A percentile compares a stretch with the other conserved stretches of the same genome.
These are phyloP conservation scores for Prunus yedoensis DNA, from an alignment of 331 rosid genomes.

Conservation along the genomic window DNA sequence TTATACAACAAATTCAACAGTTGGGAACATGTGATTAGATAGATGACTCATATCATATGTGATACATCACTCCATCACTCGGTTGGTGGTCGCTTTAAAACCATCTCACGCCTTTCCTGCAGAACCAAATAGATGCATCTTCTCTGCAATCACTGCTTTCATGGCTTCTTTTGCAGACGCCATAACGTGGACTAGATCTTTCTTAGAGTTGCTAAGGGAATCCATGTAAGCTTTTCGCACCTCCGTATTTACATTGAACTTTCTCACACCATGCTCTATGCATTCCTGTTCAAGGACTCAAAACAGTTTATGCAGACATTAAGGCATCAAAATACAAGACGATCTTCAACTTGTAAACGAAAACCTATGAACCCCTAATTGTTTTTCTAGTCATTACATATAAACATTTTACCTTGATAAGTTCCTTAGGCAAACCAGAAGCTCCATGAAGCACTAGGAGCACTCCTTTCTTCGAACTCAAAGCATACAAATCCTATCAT, in stretches of 20 bases:
- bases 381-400: constrained; percentile 2
- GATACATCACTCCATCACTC: no score
- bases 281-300: constrained; percentile 54
- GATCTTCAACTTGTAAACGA: not conserved
- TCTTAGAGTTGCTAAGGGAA: constrained; percentile 59
- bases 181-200: constrained; percentile 84
- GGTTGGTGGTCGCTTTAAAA: no score
- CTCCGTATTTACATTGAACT: constrained; percentile 95
- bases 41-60: not conserved
- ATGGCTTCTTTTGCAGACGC: constrained; percentile 85
- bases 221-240: constrained; percentile 93
- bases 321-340: not conserved
- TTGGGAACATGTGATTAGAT: no score
- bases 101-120: constrained; percentile 61
- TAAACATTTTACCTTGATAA: constrained; percentile 57
- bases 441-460: constrained; percentile 91
- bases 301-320: not conserved
- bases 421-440: constrained; percentile 73
- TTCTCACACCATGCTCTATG: constrained; percentile 73
- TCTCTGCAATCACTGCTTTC: constrained; percentile 83
- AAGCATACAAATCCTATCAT: constrained; percentile 54
- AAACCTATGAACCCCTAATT: constrained; percentile 2
- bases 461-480: constrained; percentile 69
- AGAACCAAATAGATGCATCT: constrained; percentile 91
- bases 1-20: not conserved